Conservation (phyloP, 441 rosid genomes). For the Arabidopsis lyrata region DNA sequence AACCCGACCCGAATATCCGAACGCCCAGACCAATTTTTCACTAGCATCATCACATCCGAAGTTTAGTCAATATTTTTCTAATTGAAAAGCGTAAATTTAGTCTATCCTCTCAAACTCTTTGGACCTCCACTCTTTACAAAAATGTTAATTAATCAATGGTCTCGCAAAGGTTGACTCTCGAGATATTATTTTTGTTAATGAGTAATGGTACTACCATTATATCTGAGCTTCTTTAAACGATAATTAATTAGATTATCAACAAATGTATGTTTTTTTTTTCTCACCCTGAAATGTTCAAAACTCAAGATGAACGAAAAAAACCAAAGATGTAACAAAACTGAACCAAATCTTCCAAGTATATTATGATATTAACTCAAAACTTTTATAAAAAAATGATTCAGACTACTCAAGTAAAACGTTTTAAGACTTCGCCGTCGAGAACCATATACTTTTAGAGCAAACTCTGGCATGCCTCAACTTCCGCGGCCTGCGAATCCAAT, state of each 20-base stretch:
- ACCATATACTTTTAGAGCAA: slow-evolving; percentile 18
- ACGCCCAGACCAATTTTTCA: too few relatives aligned
- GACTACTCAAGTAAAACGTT: slow-evolving; percentile 19
- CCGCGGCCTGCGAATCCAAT: slow-evolving; percentile 45
- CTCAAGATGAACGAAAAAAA: slow-evolving; percentile 14
- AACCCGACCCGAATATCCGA: too few relatives aligned
- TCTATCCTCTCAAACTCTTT: not conserved
- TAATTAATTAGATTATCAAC: too few relatives aligned
- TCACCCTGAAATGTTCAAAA: slow-evolving; percentile 37
- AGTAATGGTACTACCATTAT: too few relatives aligned
- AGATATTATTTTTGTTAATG: too few relatives aligned
- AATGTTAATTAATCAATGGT: not conserved
- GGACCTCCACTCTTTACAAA: not conserved
- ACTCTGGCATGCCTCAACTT: slow-evolving; percentile 50
- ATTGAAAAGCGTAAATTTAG: not conserved
- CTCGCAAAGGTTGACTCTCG: not conserved
- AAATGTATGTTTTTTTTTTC: not conserved
- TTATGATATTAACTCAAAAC: slow-evolving; percentile 14
- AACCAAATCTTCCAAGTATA: slow-evolving; percentile 12
- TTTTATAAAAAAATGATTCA: not conserved
- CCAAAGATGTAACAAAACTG: not conserved
- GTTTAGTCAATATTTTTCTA: not conserved
- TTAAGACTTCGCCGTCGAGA: not conserved
- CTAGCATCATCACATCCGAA: not conserved
- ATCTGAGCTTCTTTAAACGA: too few relatives aligned